Base-by-base conservation (phyloP, 1,284 basidiomycete species). In the Pholiota adiposa region DNA sequence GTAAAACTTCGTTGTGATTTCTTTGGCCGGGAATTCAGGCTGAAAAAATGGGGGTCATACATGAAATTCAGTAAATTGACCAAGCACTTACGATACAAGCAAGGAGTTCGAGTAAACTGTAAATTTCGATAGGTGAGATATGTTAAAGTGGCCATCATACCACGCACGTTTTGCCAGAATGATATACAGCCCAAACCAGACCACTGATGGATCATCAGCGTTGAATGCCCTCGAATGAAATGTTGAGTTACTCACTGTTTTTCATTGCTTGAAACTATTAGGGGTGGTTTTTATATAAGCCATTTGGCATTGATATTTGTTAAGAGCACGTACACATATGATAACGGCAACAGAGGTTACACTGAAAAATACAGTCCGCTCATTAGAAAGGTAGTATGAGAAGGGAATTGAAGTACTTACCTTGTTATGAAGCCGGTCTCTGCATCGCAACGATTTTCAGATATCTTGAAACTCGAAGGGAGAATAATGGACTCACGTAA, bases 351-450 rank as follows among this genome's bases (percentile, higher is more conserved):
- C 46, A 19, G 63, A 63, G 6, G 59, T 55, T 48, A 63, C 46
- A n/a, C 63, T 63, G 6, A n/a, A 12, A 6, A 46, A 46, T 21
- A 40, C 4, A 31, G 23, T 19, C 1, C 12, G 9, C 16, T 14
- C 23, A 3, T 16, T 36, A 38, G 36, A 11, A 38, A 38, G 36
- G 5, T 4, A 5, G 11, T 11, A 31, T 31, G 4, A 31, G 11
- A 40, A 50, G n/a, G 41, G 34, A 16, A 0, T 41, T 8, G 12
- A 33, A 31, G 11, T 16, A 23, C 16, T 46, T 16, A 63, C 63
- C 63, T 63, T n/a, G 63, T 63, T 18, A 63, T 53, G 31, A 63
- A 38, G 1, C 63, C 63, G 2, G 63, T 63, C 34, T 61, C 63
- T 63, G 18, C 2, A 46, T 29, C 29, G 5, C 29, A 19, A n/a